A percentile compares a stretch with the other conserved stretches of the same genome.
These are phyloP conservation scores for Pleurozium schreberi DNA, from an alignment of 225 moss, liverwort and hornwort species.

Conservation along the genomic window DNA sequence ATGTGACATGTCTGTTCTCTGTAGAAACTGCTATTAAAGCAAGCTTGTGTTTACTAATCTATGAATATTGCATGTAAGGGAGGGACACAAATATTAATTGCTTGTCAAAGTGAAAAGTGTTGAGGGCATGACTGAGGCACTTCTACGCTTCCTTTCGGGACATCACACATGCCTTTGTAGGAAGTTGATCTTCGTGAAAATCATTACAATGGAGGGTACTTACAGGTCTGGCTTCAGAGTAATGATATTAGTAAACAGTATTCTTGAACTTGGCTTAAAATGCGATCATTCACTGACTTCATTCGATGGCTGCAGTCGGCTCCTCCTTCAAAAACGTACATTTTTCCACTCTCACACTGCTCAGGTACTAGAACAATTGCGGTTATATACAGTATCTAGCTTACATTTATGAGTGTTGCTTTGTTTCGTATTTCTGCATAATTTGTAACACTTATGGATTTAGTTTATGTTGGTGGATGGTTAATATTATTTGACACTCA, in stretches of 20 bases:
- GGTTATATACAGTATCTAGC: not conserved
- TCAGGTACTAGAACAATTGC: conserved; percentile 42
- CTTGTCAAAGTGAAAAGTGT: not conserved
- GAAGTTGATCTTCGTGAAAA: not conserved
- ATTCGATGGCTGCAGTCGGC: conserved; percentile 42
- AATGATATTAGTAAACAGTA: not conserved
- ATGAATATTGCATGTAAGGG: not conserved
- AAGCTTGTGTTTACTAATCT: not conserved
- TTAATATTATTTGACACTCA: not conserved
- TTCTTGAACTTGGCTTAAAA: not conserved
- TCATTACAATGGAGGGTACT: not conserved
- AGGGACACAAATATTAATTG: not conserved
- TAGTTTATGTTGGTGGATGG: not conserved
- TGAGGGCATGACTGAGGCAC: not conserved
- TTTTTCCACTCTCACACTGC: conserved; percentile 97
- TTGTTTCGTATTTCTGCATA: not conserved
- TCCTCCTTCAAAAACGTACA: conserved; percentile 60
- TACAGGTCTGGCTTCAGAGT: not conserved
- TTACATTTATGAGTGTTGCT: not conserved
- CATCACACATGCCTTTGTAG: not conserved
- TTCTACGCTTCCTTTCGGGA: not conserved
- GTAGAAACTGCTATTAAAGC: not conserved
- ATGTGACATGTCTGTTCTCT: not conserved
- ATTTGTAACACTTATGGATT: not conserved
- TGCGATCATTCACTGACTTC: not conserved